Conservation (phyloP, 345 rosid species). For the Acer saccharum region DNA sequence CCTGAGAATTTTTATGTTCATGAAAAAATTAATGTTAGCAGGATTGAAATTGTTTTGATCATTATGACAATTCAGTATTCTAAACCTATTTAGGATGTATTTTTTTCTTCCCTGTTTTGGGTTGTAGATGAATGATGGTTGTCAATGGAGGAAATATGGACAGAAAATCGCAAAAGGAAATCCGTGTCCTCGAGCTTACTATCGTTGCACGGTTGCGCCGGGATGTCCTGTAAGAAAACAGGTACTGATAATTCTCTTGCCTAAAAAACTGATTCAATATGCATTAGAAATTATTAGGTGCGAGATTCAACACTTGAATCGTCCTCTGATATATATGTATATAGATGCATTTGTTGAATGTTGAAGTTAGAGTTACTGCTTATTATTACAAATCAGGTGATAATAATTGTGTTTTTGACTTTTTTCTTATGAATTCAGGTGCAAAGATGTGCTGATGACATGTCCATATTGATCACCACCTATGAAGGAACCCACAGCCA, state of each 20-base stretch:
- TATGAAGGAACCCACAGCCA: conserved; percentile 84
- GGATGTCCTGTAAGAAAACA: conserved; percentile 92
- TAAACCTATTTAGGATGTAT: background rate
- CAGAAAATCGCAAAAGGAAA: conserved; percentile 88
- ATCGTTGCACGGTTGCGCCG: conserved; percentile 80
- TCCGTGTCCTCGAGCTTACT: conserved; percentile 92
- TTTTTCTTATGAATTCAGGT: conserved; percentile 43
- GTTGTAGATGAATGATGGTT: conserved; percentile 85
- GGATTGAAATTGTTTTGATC: background rate
- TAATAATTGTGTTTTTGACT: background rate
- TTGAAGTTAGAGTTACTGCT: too few relatives aligned
- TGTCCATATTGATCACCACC: conserved; percentile 75
- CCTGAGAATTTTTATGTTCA: too few relatives aligned
- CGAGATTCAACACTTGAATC: too few relatives aligned
- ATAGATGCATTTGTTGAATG: too few relatives aligned
- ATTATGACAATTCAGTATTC: background rate
- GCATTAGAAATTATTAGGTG: too few relatives aligned
- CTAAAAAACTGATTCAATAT: background rate
- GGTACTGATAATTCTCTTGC: conserved; percentile 35
- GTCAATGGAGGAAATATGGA: conserved; percentile 98
- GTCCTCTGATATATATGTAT: too few relatives aligned
- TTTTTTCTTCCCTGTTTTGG: background rate
- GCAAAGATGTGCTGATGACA: conserved; percentile 73
- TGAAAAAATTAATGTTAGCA: background rate
- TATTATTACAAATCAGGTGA: background rate